Evolutionary conservation across 768 basidiomycete genomes (phyloP).

Genomic region (Suillus paluster): DNA sequence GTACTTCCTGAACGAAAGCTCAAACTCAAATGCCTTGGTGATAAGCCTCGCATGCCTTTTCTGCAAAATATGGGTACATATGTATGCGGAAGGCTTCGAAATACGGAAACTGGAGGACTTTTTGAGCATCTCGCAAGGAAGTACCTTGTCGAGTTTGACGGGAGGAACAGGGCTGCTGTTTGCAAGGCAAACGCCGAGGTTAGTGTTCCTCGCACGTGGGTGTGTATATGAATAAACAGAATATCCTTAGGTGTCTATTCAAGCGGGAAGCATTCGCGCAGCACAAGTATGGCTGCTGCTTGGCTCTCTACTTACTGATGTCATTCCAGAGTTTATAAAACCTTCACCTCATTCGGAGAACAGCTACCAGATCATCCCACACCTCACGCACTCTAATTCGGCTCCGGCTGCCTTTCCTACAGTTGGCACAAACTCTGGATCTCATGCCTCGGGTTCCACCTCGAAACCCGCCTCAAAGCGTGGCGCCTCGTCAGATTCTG

Average conservation of each 20-base stretch:
- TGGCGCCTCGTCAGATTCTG: conserved; percentile 30
- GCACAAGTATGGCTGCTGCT: conserved; percentile 74
- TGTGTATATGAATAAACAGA: not conserved
- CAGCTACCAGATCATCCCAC: conserved; percentile 24
- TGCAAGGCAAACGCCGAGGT: conserved; percentile 57
- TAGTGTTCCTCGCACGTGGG: conserved; percentile 15
- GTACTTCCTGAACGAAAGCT: conserved; percentile 33
- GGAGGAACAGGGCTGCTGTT: conserved; percentile 49
- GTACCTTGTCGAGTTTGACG: conserved; percentile 49
- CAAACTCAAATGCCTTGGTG: conserved; percentile 62
- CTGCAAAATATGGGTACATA: conserved; percentile 65
- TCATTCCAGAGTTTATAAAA: conserved; percentile 42
- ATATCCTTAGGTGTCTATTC: conserved; percentile 54
- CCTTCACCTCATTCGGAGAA: conserved; percentile 23
- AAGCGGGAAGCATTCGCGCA: conserved; percentile 56
- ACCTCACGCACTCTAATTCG: conserved; percentile 43
- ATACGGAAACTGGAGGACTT: conserved; percentile 22
- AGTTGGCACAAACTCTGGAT: conserved; percentile 15
- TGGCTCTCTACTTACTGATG: conserved; percentile 55
- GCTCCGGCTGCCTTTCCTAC: conserved; percentile 46
- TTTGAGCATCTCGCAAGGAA: conserved; percentile 66
- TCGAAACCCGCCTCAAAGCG: conserved; percentile 31
- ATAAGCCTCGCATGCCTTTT: conserved; percentile 51
- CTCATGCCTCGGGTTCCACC: conserved; percentile 13
- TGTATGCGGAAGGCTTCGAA: conserved; percentile 21